A percentile compares a stretch with the other conserved stretches of the same genome.
These are phyloP conservation scores for Amanita muscaria DNA, from an alignment of 768 basidiomycete genomes.

Conservation along the genomic window DNA sequence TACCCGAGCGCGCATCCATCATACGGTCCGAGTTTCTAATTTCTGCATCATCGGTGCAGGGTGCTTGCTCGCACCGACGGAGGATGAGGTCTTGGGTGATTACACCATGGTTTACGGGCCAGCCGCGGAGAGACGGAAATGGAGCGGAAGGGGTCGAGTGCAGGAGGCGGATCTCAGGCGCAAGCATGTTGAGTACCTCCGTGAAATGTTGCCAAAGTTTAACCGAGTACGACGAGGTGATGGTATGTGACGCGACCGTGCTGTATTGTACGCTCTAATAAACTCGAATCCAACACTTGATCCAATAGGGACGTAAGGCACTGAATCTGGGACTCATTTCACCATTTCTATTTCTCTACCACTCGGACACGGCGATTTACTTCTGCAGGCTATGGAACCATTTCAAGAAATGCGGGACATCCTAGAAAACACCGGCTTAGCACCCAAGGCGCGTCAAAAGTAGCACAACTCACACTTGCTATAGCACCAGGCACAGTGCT, in stretches of 20 bases:
- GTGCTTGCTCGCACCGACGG: conserved; percentile 69
- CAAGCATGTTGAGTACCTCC: conserved; percentile 88
- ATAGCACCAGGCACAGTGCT: conserved; percentile 54
- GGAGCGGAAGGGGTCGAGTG: conserved; percentile 79
- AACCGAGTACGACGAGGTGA: conserved; percentile 63
- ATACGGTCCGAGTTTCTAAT: conserved; percentile 69
- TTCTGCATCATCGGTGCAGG: conserved; percentile 80
- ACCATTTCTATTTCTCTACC: not conserved
- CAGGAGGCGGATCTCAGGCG: conserved; percentile 77
- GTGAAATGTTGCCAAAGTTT: conserved; percentile 88
- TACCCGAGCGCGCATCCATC: conserved; percentile 75
- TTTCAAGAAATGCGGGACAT: conserved; percentile 63
- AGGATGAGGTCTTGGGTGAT: conserved; percentile 71
- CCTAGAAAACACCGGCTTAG: conserved; percentile 28
- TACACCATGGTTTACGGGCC: conserved; percentile 82
- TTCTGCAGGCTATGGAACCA: conserved; percentile 56
- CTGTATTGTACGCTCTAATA: not conserved
- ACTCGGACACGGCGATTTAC: no score
- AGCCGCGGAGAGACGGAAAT: conserved; percentile 60
- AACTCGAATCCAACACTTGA: no score
- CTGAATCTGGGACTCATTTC: not conserved
- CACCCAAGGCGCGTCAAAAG: not conserved
- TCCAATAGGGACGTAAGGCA: no score
- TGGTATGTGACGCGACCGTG: conserved; percentile 26
- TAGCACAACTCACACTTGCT: conserved; percentile 35